Base-by-base conservation (phyloP, 441 rosid genomes). In the Populus trichocarpa region DNA sequence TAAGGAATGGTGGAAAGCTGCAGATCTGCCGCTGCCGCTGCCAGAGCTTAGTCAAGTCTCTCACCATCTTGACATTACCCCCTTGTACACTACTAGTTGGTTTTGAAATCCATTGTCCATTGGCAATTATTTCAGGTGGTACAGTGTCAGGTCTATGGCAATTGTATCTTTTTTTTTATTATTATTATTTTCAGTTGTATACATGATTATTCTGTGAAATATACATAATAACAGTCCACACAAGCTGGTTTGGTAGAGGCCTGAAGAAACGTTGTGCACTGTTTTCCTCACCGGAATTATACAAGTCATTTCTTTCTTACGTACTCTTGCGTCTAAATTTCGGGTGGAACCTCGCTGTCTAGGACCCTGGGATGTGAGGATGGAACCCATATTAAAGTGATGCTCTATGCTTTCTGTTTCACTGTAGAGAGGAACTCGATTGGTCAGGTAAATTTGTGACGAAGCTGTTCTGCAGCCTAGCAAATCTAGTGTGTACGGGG, bases 181-280 rank as follows among this genome's bases (percentile, higher is more conserved):
- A 30, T 30, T 30, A 30, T 30, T 30, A 3, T 30, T 30, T 69
- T 35, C 7, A 8, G 18, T 22, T 82, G 77, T 77, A 76, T 76
- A 84, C 78, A 26, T 78, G 53, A 75, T 76, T 26, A n/a, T 57
- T 78, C 42, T 32, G 74, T 65, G 63, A 83, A 72, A 61, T 75
- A 14, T 69, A 16, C 67, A 13, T 28, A 32, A 10, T 70, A 26
- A 69, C 8, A 5, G 67, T 4, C 78, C 32, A 57, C 25, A 7
- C 59, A 28, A 42, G 50, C 40, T 50, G 30, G 20, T 74, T 59
- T 32, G 53, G 20, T 53, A 5, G 3, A 30, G 32, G 4, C 32
- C 32, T 30, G 32, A 30, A 35, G 30, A 10, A 23, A 42, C 23
- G 23, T 28, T 35, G 22, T 79, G 72, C 69, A 77, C 59, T 67